phyloP scores from a whole-genome alignment of 768 basidiomycete species.

The Boletus reticuloceps region DNA sequence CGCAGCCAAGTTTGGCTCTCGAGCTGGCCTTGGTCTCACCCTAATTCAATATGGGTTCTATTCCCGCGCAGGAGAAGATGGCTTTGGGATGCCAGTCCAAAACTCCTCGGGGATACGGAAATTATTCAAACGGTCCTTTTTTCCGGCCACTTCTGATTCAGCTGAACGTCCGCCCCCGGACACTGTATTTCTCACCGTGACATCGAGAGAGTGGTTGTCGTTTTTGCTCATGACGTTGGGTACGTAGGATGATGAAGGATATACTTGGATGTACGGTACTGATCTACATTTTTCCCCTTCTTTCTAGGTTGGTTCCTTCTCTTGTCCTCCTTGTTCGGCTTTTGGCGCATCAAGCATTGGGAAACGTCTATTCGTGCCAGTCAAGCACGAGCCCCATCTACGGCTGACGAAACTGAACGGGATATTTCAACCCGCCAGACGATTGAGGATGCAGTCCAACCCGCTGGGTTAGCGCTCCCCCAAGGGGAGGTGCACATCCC shows the following conservation, averaged over 20 bases:
- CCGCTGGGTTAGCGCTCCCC: constrained; percentile 28
- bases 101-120: constrained; percentile 12
- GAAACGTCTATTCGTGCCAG: constrained; percentile 63
- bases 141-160: constrained; percentile 21
- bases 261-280: background rate
- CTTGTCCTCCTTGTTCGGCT: constrained; percentile 78
- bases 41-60: constrained; percentile 91
- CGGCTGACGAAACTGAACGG: constrained; percentile 45
- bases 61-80: constrained; percentile 43
- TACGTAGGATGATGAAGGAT: constrained; percentile 19
- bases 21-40: constrained; percentile 93
- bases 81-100: constrained; percentile 25
- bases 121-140: constrained; percentile 19
- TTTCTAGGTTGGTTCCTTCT: constrained; percentile 84
- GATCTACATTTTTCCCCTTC: background rate
- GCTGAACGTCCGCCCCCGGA: constrained; percentile 21
- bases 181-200: constrained; percentile 30
- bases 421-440: constrained; percentile 51
- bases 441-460: constrained; percentile 51
- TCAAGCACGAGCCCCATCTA: constrained; percentile 20
- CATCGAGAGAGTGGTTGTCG: constrained; percentile 84
- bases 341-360: constrained; percentile 84
- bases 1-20: constrained; percentile 90
- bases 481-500: constrained; percentile 19
- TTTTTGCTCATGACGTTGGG: constrained; percentile 91